Percentiles rank a stretch among this genome's conserved stretches.
phyloP scores from a whole-genome alignment of 2,329 filamentous ascomycete species.

The Diaporthe amygdali region DNA sequence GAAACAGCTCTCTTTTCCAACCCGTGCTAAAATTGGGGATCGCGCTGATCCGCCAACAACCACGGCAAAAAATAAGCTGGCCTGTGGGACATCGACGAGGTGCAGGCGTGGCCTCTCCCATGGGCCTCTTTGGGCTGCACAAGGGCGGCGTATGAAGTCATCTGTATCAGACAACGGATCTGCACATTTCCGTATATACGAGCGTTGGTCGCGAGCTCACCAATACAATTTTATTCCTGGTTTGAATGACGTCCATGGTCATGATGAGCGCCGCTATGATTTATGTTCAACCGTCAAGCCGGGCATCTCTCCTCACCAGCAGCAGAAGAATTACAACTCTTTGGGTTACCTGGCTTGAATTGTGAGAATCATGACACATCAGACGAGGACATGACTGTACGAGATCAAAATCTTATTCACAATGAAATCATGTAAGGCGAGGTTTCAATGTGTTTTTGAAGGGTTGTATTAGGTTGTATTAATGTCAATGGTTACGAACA shows the following conservation, averaged over 20 bases:
- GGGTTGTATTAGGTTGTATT: not conserved
- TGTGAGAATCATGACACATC: too few species aligned
- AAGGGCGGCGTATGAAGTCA: conserved; percentile 2
- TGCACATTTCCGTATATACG: not conserved
- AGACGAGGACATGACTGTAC: too few species aligned
- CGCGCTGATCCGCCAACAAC: conserved; percentile 5
- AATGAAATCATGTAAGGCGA: too few species aligned
- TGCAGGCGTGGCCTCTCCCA: not conserved
- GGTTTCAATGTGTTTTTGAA: not conserved
- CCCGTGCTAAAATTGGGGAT: not conserved
- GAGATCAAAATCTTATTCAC: too few species aligned
- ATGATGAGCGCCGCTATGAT: not conserved
- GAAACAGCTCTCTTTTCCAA: not conserved
- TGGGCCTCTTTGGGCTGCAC: not conserved
- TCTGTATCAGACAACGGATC: not conserved
- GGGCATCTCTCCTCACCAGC: too few species aligned
- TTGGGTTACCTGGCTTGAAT: too few species aligned
- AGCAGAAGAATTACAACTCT: too few species aligned
- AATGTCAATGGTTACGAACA: not conserved
- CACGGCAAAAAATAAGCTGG: not conserved
- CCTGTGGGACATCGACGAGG: not conserved
- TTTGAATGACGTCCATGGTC: not conserved
- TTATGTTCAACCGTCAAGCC: not conserved
- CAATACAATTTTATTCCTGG: too few species aligned
- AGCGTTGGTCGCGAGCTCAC: not conserved